Base-by-base conservation (phyloP, 2,329 filamentous ascomycete genomes). In the Aspergillus ruber region DNA sequence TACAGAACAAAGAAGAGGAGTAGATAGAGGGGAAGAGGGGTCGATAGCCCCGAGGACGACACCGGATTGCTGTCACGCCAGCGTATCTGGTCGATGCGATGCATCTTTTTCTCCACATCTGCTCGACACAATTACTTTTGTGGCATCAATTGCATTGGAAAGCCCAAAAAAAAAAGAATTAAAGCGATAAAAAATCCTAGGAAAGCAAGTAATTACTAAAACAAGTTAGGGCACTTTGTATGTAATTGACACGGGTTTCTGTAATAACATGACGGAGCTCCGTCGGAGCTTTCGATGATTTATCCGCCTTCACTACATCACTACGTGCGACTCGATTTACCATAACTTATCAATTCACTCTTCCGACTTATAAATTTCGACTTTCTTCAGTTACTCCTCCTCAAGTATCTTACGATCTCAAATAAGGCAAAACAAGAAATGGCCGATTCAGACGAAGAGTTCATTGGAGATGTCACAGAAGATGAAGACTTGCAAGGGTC, bases 371-470 rank as follows among this genome's bases (percentile, higher is more conserved):
- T 29, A 1, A 29, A 29, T 39, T 17, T 39, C 35, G 35, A 39
- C 12, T 39, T 12, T 15, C 4, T 39, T 29, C 12, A 9, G 10
- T 10, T 29, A 9, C 10, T 29, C 25, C 25, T 29, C 25, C 25
- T 29, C 25, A 3, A 5, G 9, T 6, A 3, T 9, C 12, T 39
- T 20, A 5, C 36, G 17, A 21, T 20, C 10, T 39, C 10, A 12
- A 12, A 39, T 9, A 39, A 39, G 15, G 9, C 25, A n/a, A 10
- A 20, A 13, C 4, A 18, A 39, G 17, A 18, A 3, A 71, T 71
- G 73, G 70, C 72, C 23, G 72, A 74, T 57, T 74, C 73, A 27
- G 75, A 77, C 53, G 73, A 78, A 62, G 72, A 78, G 66, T 73
- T 78, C 61, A 63, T 78, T 58, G 74, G 74, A 60, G 70, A 73